Base-by-base conservation (phyloP, 1,139 yeast genomes). In the Saccharomyces hybrid region DNA sequence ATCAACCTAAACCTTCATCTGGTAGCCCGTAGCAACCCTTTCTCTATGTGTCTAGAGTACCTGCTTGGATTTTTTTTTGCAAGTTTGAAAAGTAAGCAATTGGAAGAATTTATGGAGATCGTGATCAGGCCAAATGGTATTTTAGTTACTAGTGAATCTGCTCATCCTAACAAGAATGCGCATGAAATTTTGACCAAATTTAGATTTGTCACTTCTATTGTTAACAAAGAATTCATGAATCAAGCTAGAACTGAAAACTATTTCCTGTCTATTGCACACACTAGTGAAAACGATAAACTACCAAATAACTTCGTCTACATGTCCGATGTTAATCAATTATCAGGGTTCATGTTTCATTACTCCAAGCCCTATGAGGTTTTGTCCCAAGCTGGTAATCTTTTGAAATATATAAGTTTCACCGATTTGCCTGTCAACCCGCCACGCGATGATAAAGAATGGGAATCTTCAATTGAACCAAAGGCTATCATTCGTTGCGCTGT, bases 281-380 rank as follows among this genome's bases (percentile, higher is more conserved):
- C 96, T 46, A 66, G 85, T 44, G 83, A 79, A 64, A 84, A 90
- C 31, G 70, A 79, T 31, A 77, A 79, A 62, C 75, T 91, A 64
- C 96, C 97, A 49, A 66, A 73, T 53, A 81, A 86, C 55, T 86
- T 80, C 68, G 96, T 90, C 25, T 88, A 83, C 73, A 91, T 93
- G 99, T 78, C 88, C 64, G 99, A 93, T 75, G 82, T 82, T 55
- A 79, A 83, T 57, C 98, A 91, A 69, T 77, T 88, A 71, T 89
- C 85, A 63, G 89, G 84, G 6, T 75, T 81, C 60, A 73, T 86
- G 56, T 76, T 79, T 60, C 76, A 82, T 51, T 77, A 76, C 57
- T 76, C 82, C 41, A 58, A 56, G n/a, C 51, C 58, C 56, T 80
- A 77, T 55, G 79, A 78, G 55, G 75, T 81, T 32, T 69, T 87